These are phyloP conservation scores for Apocynum venetum DNA, from an alignment of 257 asterid genomes.

Conservation along the genomic window DNA sequence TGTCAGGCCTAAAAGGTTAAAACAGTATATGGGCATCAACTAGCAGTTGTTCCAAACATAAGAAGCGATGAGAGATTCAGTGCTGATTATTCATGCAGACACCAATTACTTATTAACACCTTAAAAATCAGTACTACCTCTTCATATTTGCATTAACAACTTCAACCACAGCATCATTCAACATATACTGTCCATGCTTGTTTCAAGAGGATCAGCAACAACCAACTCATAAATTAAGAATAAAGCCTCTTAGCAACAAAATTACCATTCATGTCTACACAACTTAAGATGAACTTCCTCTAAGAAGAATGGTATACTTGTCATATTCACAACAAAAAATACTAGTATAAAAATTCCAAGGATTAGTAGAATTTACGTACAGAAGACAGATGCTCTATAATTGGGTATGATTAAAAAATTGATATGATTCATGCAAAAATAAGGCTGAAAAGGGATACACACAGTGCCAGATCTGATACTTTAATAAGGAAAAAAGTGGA, in stretches of 20 bases:
- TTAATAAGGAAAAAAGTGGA: not conserved
- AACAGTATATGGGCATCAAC: not conserved
- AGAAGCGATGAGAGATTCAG: not conserved
- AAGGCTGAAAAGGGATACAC: not conserved
- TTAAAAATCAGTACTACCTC: not conserved
- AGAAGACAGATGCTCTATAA: not conserved
- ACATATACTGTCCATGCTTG: not conserved
- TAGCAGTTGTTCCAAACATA: not conserved
- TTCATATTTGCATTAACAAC: not conserved
- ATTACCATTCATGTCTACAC: not conserved
- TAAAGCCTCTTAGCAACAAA: not conserved
- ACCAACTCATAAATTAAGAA: not conserved
- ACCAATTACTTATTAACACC: not conserved
- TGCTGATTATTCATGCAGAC: not conserved
- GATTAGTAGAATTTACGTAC: not conserved
- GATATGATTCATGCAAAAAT: not conserved
- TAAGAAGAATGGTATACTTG: not conserved
- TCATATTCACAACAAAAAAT: not conserved
- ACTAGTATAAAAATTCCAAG: not conserved
- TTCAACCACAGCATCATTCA: not conserved
- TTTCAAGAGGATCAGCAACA: not conserved
- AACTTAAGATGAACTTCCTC: not conserved
- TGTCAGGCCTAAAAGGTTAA: not conserved
- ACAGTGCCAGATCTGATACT: not conserved
- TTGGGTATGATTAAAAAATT: not conserved